Evolutionary conservation across 306 rosid genomes (phyloP).

Genomic region (Castanospermum australe): DNA sequence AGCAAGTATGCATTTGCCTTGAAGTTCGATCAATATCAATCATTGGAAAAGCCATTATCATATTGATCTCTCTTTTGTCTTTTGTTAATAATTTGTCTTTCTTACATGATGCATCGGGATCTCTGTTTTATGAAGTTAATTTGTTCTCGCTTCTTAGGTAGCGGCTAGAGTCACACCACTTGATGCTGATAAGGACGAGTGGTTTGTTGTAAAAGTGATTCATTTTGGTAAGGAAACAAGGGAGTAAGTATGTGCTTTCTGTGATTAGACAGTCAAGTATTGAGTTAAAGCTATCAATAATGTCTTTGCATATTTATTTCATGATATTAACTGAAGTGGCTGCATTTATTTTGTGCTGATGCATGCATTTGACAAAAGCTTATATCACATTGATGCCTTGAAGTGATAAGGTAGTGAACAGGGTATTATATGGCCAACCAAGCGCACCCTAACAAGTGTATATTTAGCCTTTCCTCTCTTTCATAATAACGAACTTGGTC

Average conservation of each 20-base stretch:
- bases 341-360: not conserved
- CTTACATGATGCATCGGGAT: not conserved
- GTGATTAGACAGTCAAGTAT: not conserved
- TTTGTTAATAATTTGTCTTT: not conserved
- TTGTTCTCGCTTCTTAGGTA: constrained; percentile 56
- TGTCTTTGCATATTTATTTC: constrained; percentile 1
- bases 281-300: not conserved
- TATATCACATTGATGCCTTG: not conserved
- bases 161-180: constrained; percentile 90
- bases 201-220: constrained; percentile 94
- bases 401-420: not conserved
- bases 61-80: not conserved
- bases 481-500: not conserved
- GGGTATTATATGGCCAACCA: not conserved
- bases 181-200: constrained; percentile 90
- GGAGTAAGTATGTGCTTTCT: constrained; percentile 68
- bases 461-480: not conserved
- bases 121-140: constrained; percentile 29
- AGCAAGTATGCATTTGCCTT: constrained; percentile 59
- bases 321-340: not conserved
- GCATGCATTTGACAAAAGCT: not conserved
- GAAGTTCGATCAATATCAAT: constrained; percentile 1
- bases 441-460: not conserved
- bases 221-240: constrained; percentile 92
- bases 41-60: not conserved